Percentiles rank a stretch among this genome's conserved stretches.
Evolutionary conservation across 2,329 filamentous ascomycete genomes (phyloP).

Genomic region (Seiridium unicorne): DNA sequence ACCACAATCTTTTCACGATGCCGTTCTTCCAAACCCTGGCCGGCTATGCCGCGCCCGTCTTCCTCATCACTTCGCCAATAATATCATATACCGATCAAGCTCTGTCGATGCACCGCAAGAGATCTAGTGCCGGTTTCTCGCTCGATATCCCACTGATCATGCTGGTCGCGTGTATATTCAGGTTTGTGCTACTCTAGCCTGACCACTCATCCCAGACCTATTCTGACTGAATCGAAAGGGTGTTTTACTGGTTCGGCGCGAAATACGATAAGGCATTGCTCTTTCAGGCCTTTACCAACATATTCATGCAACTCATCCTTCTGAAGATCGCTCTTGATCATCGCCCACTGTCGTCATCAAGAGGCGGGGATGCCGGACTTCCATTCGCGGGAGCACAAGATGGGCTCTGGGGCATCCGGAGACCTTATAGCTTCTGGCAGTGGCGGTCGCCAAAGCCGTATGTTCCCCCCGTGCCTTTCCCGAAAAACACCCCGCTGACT

Average conservation of each 20-base stretch:
- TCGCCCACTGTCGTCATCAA: slow-evolving; percentile 57
- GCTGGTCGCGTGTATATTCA: slow-evolving; percentile 66
- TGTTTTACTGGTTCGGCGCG: slow-evolving; percentile 69
- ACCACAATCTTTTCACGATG: background rate
- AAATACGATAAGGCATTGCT: slow-evolving; percentile 63
- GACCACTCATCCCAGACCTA: background rate
- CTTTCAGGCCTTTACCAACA: slow-evolving; percentile 65
- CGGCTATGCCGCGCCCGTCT: slow-evolving; percentile 59
- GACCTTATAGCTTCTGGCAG: slow-evolving; percentile 81
- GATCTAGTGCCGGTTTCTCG: slow-evolving; percentile 67
- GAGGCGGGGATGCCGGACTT: slow-evolving; percentile 56
- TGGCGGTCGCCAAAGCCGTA: slow-evolving; percentile 71
- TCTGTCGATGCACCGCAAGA: slow-evolving; percentile 61
- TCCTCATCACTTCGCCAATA: slow-evolving; percentile 62
- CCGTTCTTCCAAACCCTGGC: slow-evolving; percentile 46
- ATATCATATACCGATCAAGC: slow-evolving; percentile 67
- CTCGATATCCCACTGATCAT: slow-evolving; percentile 72
- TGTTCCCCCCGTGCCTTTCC: slow-evolving; percentile 23
- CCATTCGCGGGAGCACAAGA: slow-evolving; percentile 61
- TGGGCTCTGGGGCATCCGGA: slow-evolving; percentile 37
- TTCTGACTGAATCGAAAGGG: slow-evolving; percentile 35
- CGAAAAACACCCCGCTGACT: background rate
- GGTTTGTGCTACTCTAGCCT: slow-evolving; percentile 37
- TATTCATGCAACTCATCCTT: slow-evolving; percentile 60
- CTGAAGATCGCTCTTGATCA: slow-evolving; percentile 69